Percentiles rank a stretch among this genome's conserved stretches.
Conservation (phyloP, 1,284 basidiomycete species). For the Pisolithus thermaeus region DNA sequence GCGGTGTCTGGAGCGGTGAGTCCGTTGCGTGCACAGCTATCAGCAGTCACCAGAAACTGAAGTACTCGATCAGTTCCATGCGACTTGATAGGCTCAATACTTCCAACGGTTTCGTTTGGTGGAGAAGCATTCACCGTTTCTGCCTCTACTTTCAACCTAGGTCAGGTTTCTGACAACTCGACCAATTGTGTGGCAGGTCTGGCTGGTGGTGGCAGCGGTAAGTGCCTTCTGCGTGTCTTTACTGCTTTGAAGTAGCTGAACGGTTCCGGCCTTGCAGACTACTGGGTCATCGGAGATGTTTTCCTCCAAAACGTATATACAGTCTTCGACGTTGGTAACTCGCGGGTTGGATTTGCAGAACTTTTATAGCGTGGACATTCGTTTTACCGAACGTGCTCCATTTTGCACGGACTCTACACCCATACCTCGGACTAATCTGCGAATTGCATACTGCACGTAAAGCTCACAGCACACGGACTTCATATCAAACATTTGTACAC, state of each 20-base stretch:
- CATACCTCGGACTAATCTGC: neutral
- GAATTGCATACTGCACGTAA: neutral
- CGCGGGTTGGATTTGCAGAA: constrained; percentile 26
- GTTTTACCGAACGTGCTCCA: neutral
- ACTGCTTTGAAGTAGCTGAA: neutral
- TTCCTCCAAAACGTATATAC: constrained; percentile 28
- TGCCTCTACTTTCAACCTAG: constrained; percentile 24
- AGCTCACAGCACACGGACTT: neutral
- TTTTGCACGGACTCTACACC: neutral
- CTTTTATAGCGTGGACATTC: constrained; percentile 10
- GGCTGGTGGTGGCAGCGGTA: constrained; percentile 22
- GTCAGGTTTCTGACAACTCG: constrained; percentile 18
- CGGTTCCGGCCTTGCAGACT: constrained; percentile 12
- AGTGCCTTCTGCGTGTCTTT: neutral
- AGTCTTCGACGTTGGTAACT: constrained; percentile 22
- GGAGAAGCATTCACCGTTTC: constrained; percentile 23
- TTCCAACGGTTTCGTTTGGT: constrained; percentile 23
- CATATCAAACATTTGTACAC: neutral
- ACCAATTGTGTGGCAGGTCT: constrained; percentile 23
- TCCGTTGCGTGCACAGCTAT: neutral
- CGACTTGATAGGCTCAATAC: constrained; percentile 16
- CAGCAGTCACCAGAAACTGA: neutral
- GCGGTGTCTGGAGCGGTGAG: constrained; percentile 23
- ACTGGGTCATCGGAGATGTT: constrained; percentile 26
- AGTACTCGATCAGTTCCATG: constrained; percentile 20